phyloP scores from a whole-genome alignment of 2,329 filamentous ascomycete genomes.

The Hirsutella minnesotensis region DNA sequence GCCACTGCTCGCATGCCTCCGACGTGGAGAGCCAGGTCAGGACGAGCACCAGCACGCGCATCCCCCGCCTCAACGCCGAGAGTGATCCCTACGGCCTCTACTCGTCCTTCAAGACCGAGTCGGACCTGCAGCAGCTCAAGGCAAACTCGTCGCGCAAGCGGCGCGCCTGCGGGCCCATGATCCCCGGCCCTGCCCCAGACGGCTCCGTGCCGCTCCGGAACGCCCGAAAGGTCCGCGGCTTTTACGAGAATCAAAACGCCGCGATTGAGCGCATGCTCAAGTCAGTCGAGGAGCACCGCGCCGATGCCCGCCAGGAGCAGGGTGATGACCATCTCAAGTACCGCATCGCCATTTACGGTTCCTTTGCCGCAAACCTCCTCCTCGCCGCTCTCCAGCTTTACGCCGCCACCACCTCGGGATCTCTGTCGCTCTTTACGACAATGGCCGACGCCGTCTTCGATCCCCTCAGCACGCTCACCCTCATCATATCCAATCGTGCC shows the following conservation, averaged over 20 bases:
- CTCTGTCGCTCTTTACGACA: constrained; percentile 92
- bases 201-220: constrained; percentile 14
- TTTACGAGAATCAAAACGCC: constrained; percentile 87
- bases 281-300: constrained; percentile 80
- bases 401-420: constrained; percentile 73
- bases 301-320: constrained; percentile 68
- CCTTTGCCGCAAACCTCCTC: constrained; percentile 68
- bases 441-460: constrained; percentile 96
- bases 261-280: constrained; percentile 88
- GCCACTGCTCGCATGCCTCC: constrained; percentile 25
- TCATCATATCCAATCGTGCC: constrained; percentile 79
- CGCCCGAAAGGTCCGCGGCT: constrained; percentile 55
- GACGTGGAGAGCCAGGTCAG: constrained; percentile 38
- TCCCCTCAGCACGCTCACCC: constrained; percentile 74
- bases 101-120: constrained; percentile 62
- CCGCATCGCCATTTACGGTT: constrained; percentile 53
- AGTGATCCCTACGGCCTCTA: constrained; percentile 77
- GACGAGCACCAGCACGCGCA: constrained; percentile 24
- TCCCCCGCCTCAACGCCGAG: constrained; percentile 40
- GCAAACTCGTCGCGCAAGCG: constrained; percentile 74
- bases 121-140: constrained; percentile 65
- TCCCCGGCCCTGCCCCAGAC: constrained; percentile 3
- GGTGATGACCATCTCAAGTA: constrained; percentile 70
- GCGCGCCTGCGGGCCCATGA: constrained; percentile 4
- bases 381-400: constrained; percentile 78